Evolutionary conservation across 148 eudicot genomes (phyloP), one percentile per base, ranked within the genome.

Genomic region (Linanthus parryae): DNA sequence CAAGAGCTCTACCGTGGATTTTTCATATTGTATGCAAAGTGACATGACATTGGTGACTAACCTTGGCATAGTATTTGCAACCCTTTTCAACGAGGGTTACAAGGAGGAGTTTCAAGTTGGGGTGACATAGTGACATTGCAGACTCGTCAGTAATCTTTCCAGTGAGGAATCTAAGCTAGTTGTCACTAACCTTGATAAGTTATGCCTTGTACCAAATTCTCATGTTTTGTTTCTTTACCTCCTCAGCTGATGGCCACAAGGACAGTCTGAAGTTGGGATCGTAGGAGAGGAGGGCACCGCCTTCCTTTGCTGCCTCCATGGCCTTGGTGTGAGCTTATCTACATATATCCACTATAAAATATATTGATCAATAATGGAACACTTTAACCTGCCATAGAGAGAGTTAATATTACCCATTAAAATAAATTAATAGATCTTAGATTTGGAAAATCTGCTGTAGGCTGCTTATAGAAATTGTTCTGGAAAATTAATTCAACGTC

Each of bases 151-250:
- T 35, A 15, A 20, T 21, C 15, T 35, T 21, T 3, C 26, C 26
- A 14, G 52, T 48, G 2, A 48, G 12, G 9, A 48, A 48, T n/a
- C 13, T 16, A 26, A 48, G 13, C 26, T 48, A 31, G 33, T 24
- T 21, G 4, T 48, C 52, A 27, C 52, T 48, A n/a, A 48, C 14
- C 34, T 43, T 45, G 4, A 85, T 89, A 63, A 89, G 52, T 71
- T 89, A 95, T 31, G 95, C 97, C 49, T 80, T 78, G 59, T 85
- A 63, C 97, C 97, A 89, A 52, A 89, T 67, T 68, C 85, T 73
- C 91, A 80, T 82, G 70, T 85, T 85, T 27, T 68, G 76, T 25
- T 70, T 56, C 39, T 88, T 73, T 52, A 95, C 97, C 52, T 79
- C 85, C 52, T 85, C 82, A 25, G 69, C 76, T 27, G 97, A 90